Conservation (phyloP, 129 eudicot species). For the Artemisia annua region DNA sequence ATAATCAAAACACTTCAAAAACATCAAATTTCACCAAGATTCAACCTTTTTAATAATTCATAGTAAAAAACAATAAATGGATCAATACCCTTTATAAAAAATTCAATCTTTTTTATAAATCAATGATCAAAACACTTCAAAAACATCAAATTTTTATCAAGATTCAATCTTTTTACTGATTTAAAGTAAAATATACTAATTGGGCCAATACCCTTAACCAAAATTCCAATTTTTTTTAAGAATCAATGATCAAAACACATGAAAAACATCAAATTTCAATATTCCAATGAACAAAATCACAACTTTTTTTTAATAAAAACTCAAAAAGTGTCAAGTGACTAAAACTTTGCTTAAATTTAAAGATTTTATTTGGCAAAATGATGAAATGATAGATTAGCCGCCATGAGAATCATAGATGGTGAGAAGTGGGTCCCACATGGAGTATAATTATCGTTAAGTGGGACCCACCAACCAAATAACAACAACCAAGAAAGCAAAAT, state of each 20-base stretch:
- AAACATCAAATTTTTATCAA: neutral
- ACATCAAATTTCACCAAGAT: slow-evolving; percentile 9
- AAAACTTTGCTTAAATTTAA: no score
- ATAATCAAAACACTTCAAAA: neutral
- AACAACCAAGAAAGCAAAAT: slow-evolving; percentile 22
- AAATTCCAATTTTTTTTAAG: slow-evolving; percentile 4
- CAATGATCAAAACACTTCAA: slow-evolving; percentile 4
- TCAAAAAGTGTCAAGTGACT: slow-evolving; percentile 1
- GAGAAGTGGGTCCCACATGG: slow-evolving; percentile 22
- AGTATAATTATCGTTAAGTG: slow-evolving; percentile 18
- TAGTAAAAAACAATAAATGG: neutral
- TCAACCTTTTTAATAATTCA: neutral
- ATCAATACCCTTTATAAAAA: slow-evolving; percentile 15
- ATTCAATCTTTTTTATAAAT: slow-evolving; percentile 13
- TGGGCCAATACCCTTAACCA: slow-evolving; percentile 2
- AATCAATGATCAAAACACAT: slow-evolving; percentile 2
- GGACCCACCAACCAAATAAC: slow-evolving; percentile 17
- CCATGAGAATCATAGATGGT: slow-evolving; percentile 19
- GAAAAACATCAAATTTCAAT: slow-evolving; percentile 2
- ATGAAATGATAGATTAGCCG: slow-evolving; percentile 26
- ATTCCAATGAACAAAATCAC: neutral
- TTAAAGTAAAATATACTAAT: no score
- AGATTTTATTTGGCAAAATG: neutral
- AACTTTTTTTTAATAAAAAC: slow-evolving; percentile 4
- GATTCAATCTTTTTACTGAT: no score